Evolutionary conservation across 768 basidiomycete species (phyloP).

Genomic region (Lepiota venenata): DNA sequence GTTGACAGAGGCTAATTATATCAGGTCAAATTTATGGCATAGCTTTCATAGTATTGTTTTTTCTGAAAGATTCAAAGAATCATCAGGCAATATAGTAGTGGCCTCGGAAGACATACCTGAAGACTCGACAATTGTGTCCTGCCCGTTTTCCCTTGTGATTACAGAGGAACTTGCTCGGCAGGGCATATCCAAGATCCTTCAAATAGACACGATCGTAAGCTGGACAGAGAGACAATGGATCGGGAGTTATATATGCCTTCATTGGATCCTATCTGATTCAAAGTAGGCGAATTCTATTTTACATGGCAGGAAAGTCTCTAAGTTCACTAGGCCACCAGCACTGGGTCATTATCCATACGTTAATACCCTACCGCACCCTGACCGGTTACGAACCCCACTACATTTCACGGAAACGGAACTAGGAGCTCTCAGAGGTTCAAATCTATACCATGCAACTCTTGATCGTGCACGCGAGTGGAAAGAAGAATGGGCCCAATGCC

Average conservation of each 20-base stretch:
- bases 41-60: constrained; percentile 2
- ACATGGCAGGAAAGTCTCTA: not conserved
- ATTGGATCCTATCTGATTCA: constrained; percentile 12
- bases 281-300: constrained; percentile 4
- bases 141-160: constrained; percentile 64
- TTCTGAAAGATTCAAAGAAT: constrained; percentile 19
- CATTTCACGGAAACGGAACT: constrained; percentile 67
- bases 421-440: constrained; percentile 69
- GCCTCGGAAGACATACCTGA: constrained; percentile 43
- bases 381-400: constrained; percentile 65
- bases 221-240: constrained; percentile 71
- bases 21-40: constrained; percentile 1
- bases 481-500: constrained; percentile 60
- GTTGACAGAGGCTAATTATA: not conserved
- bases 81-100: constrained; percentile 47
- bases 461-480: constrained; percentile 65
- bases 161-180: constrained; percentile 46
- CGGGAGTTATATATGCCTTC: constrained; percentile 43
- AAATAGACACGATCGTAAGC: constrained; percentile 18
- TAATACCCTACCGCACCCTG: constrained; percentile 54
- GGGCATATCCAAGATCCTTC: constrained; percentile 33
- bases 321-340: constrained; percentile 7
- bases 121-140: constrained; percentile 58
- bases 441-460: constrained; percentile 72
- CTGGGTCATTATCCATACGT: constrained; percentile 61